A percentile compares a stretch with the other conserved stretches of the same genome.
These are phyloP conservation scores for Hyaloperonospora brassicae DNA, from an alignment of 352 stramenopile species.

Conservation along the genomic window DNA sequence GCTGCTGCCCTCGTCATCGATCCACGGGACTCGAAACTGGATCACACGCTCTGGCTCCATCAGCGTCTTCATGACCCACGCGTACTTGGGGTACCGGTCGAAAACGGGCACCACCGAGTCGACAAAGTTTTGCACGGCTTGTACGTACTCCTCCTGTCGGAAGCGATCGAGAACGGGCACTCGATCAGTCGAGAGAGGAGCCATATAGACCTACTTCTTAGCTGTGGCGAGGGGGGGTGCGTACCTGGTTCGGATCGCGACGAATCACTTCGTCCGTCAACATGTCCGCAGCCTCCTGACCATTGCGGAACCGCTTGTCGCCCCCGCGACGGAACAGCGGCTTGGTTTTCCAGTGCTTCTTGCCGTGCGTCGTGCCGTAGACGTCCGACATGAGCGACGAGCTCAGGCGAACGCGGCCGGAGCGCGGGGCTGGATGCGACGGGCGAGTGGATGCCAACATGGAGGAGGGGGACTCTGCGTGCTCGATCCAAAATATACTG, in stretches of 20 bases:
- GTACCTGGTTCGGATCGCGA: slow-evolving; percentile 67
- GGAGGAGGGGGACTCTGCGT: too few relatives aligned
- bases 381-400: slow-evolving; percentile 84
- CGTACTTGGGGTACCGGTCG: slow-evolving; percentile 84
- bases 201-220: slow-evolving; percentile 10
- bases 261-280: slow-evolving; percentile 76
- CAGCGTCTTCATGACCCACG: slow-evolving; percentile 88
- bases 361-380: slow-evolving; percentile 80
- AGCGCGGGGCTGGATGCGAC: slow-evolving; percentile 14
- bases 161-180: slow-evolving; percentile 1
- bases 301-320: slow-evolving; percentile 94
- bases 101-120: slow-evolving; percentile 82
- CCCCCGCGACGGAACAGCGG: slow-evolving; percentile 93
- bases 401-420: slow-evolving; percentile 20
- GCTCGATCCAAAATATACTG: too few relatives aligned
- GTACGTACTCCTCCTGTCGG: slow-evolving; percentile 39
- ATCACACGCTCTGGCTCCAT: slow-evolving; percentile 94
- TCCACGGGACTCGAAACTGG: slow-evolving; percentile 95
- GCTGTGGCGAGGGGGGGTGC: slow-evolving; percentile 4
- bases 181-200: slow-evolving; percentile 12
- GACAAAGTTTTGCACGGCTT: slow-evolving; percentile 71
- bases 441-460: slow-evolving; percentile 30
- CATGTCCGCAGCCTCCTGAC: slow-evolving; percentile 92
- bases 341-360: slow-evolving; percentile 94
- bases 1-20: slow-evolving; percentile 92